A percentile compares a stretch with the other conserved stretches of the same genome.
Evolutionary conservation across 1,139 yeast genomes (phyloP).

Genomic region (Eremothecium sinecaudum): DNA sequence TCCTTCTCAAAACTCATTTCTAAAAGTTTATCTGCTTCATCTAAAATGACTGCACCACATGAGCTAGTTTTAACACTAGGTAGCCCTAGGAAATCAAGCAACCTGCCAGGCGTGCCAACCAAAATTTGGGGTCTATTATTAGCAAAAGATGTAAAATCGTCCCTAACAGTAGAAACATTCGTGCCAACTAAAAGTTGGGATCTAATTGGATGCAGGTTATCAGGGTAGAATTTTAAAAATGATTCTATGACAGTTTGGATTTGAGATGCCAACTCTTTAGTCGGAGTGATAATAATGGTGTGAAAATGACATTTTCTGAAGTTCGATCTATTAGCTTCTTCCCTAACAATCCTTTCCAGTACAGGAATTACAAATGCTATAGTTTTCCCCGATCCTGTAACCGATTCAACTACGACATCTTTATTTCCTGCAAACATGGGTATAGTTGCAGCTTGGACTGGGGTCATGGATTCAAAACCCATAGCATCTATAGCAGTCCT

Average conservation of each 20-base stretch:
- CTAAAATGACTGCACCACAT: constrained; percentile 69
- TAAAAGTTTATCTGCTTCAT: constrained; percentile 85
- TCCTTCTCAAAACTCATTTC: constrained; percentile 71
- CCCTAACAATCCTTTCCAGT: constrained; percentile 48
- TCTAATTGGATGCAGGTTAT: constrained; percentile 35
- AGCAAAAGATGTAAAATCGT: constrained; percentile 56
- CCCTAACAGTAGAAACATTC: constrained; percentile 46
- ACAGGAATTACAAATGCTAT: constrained; percentile 79
- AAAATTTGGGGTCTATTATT: constrained; percentile 57
- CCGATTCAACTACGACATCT: constrained; percentile 94
- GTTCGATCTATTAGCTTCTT: constrained; percentile 24
- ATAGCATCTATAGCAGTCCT: constrained; percentile 54
- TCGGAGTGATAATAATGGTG: constrained; percentile 74
- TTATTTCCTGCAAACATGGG: constrained; percentile 82
- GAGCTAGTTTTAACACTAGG: constrained; percentile 44
- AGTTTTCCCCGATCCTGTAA: constrained; percentile 95
- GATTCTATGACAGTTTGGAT: constrained; percentile 57
- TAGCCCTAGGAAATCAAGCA: constrained; percentile 56
- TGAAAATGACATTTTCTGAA: constrained; percentile 56
- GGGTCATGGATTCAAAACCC: constrained; percentile 83
- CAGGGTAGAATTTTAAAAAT: constrained; percentile 54
- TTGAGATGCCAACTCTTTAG: constrained; percentile 85
- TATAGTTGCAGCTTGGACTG: constrained; percentile 93
- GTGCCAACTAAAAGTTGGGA: constrained; percentile 83
- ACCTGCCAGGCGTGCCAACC: constrained; percentile 90